A percentile compares a stretch with the other conserved stretches of the same genome.
phyloP scores from a whole-genome alignment of 2,329 filamentous ascomycete species.

The Coniochaeta pulveracea region DNA sequence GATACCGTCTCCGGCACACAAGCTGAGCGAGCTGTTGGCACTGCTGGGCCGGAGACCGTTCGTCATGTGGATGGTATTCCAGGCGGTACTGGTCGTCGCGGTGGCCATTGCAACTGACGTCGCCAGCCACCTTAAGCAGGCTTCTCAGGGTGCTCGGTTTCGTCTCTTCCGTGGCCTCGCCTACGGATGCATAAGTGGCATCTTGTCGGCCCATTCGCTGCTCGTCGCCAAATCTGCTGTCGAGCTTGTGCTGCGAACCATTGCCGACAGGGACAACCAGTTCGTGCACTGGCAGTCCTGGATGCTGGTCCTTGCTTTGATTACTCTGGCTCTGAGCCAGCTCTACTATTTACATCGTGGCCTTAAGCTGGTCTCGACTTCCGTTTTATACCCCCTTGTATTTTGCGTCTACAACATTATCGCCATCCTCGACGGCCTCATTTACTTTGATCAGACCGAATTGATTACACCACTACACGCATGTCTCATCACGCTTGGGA shows the following conservation, averaged over 20 bases:
- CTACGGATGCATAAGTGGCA: constrained; percentile 84
- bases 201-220: constrained; percentile 85
- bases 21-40: constrained; percentile 65
- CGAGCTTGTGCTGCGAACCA: constrained; percentile 78
- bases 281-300: constrained; percentile 94
- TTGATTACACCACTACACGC: constrained; percentile 67
- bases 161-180: constrained; percentile 71
- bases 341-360: constrained; percentile 93
- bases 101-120: constrained; percentile 55
- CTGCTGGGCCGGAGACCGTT: constrained; percentile 67
- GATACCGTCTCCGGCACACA: constrained; percentile 86
- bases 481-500: constrained; percentile 75
- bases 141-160: constrained; percentile 52
- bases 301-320: constrained; percentile 73
- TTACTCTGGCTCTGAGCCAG: constrained; percentile 75
- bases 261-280: constrained; percentile 79
- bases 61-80: constrained; percentile 79
- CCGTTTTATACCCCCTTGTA: constrained; percentile 88
- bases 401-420: constrained; percentile 99
- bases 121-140: constrained; percentile 35
- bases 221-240: constrained; percentile 94
- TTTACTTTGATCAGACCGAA: constrained; percentile 88
- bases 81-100: constrained; percentile 58
- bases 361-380: constrained; percentile 89
- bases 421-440: constrained; percentile 90